Evolutionary conservation across 352 stramenopile species (phyloP).

Genomic region (Aphanomyces stellatus): DNA sequence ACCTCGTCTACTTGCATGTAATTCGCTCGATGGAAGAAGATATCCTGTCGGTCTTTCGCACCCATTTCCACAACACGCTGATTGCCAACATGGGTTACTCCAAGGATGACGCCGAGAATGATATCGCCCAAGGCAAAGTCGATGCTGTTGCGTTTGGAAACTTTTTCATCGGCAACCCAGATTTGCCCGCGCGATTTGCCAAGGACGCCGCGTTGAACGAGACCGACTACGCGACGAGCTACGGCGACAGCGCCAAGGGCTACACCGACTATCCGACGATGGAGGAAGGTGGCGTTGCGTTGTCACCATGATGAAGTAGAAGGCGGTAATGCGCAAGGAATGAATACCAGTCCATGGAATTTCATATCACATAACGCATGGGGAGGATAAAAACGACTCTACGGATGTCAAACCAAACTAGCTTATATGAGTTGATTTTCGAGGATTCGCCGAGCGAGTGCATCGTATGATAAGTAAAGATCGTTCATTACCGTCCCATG

Average conservation of each 20-base stretch:
- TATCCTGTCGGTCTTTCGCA: constrained; percentile 34
- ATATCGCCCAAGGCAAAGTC: constrained; percentile 38
- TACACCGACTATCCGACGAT: constrained; percentile 6
- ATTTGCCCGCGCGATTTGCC: constrained; percentile 49
- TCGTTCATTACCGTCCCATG: too few relatives aligned
- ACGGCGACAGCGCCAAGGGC: constrained; percentile 15
- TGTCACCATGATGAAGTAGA: too few relatives aligned
- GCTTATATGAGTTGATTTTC: too few relatives aligned
- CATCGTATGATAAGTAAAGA: too few relatives aligned
- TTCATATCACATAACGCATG: too few relatives aligned
- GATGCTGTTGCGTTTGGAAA: constrained; percentile 61
- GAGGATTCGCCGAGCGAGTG: too few relatives aligned
- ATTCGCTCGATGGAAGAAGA: constrained; percentile 32
- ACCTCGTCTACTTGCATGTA: constrained; percentile 49
- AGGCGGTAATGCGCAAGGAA: too few relatives aligned
- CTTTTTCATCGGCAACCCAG: constrained; percentile 63
- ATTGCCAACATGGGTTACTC: constrained; percentile 48
- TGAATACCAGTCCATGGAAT: too few relatives aligned
- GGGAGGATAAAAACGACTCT: too few relatives aligned
- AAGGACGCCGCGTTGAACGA: constrained; percentile 30
- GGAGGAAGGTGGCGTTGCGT: too few relatives aligned
- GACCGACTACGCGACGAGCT: constrained; percentile 38
- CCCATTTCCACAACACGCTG: constrained; percentile 47
- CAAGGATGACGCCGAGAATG: constrained; percentile 31
- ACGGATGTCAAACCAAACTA: too few relatives aligned